These are phyloP conservation scores for Daldinia concentrica DNA, from an alignment of 495 filamentous ascomycete species.

Conservation along the genomic window DNA sequence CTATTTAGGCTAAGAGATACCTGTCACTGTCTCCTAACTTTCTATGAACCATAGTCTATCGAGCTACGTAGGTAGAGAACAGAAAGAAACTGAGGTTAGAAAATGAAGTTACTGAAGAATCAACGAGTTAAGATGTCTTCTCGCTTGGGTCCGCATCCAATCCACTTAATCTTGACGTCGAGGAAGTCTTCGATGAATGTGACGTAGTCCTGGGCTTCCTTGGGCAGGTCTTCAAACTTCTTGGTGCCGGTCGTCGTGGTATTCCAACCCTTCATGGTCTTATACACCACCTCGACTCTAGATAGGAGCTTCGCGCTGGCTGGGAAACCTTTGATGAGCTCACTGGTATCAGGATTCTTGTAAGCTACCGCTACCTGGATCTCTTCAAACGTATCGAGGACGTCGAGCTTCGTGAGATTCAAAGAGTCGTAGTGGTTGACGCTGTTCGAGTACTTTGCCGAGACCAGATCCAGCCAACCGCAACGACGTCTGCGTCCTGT, in stretches of 20 bases:
- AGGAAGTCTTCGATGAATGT: conserved; percentile 75
- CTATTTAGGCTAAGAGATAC: not conserved
- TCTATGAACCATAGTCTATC: not conserved
- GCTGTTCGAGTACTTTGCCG: conserved; percentile 76
- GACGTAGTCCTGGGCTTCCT: conserved; percentile 77
- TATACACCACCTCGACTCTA: conserved; percentile 69
- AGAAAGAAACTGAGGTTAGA: not conserved
- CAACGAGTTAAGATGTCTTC: conserved; percentile 55
- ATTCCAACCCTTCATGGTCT: conserved; percentile 82
- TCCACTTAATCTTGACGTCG: conserved; percentile 76
- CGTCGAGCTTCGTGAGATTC: conserved; percentile 64
- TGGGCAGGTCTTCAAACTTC: conserved; percentile 69
- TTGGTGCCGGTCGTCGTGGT: conserved; percentile 63
- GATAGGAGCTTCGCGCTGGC: conserved; percentile 49
- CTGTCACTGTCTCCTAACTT: not conserved
- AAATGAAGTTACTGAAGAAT: not conserved
- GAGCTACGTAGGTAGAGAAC: not conserved
- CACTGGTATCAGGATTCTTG: conserved; percentile 54
- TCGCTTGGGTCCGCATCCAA: conserved; percentile 79
- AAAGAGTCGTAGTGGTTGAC: conserved; percentile 71
- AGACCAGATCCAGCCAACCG: conserved; percentile 90
- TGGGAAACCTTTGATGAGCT: conserved; percentile 50
- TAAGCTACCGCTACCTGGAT: conserved; percentile 84
- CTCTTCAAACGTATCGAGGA: conserved; percentile 83
- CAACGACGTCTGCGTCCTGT: conserved; percentile 86